A percentile compares a stretch with the other conserved stretches of the same genome.
Evolutionary conservation across 805 yeast species (phyloP).

Genomic region (Barnettozyma botsteinii): DNA sequence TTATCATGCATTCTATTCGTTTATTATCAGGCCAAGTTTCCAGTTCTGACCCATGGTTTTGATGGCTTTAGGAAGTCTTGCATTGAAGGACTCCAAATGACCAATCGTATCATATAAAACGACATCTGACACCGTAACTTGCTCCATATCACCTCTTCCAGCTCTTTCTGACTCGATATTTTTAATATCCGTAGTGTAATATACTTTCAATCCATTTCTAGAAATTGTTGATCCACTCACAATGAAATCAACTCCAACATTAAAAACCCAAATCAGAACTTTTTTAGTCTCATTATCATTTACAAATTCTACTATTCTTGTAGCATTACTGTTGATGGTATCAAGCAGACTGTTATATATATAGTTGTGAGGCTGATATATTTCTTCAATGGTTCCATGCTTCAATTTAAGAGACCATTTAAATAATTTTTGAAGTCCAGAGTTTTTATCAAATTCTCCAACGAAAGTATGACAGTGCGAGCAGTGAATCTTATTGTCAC

Average conservation of each 20-base stretch:
- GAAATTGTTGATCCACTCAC: conserved; percentile 7
- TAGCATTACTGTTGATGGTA: conserved; percentile 37
- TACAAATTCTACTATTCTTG: conserved; percentile 30
- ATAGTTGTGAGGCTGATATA: conserved; percentile 32
- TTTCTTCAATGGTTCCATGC: conserved; percentile 20
- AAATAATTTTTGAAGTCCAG: conserved; percentile 34
- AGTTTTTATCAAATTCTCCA: conserved; percentile 35
- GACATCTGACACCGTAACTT: conserved; percentile 27
- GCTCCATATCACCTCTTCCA: conserved; percentile 37
- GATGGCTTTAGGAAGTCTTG: conserved; percentile 29
- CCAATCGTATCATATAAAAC: conserved; percentile 29
- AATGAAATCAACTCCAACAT: conserved; percentile 31
- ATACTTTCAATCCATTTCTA: conserved; percentile 37
- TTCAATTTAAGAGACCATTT: conserved; percentile 51
- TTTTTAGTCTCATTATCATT: conserved; percentile 13
- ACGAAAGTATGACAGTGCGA: conserved; percentile 30
- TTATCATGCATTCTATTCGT: too few relatives aligned
- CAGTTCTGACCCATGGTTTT: conserved; percentile 19
- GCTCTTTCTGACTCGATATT: conserved; percentile 25
- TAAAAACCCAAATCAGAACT: conserved; percentile 46
- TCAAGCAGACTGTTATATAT: conserved; percentile 37
- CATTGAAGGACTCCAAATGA: conserved; percentile 27
- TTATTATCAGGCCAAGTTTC: conserved; percentile 12
- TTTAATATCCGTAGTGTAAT: conserved; percentile 33
- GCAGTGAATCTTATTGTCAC: conserved; percentile 28